phyloP scores from a whole-genome alignment of 495 filamentous ascomycete species.

The Hypomontagnella monticulosa region DNA sequence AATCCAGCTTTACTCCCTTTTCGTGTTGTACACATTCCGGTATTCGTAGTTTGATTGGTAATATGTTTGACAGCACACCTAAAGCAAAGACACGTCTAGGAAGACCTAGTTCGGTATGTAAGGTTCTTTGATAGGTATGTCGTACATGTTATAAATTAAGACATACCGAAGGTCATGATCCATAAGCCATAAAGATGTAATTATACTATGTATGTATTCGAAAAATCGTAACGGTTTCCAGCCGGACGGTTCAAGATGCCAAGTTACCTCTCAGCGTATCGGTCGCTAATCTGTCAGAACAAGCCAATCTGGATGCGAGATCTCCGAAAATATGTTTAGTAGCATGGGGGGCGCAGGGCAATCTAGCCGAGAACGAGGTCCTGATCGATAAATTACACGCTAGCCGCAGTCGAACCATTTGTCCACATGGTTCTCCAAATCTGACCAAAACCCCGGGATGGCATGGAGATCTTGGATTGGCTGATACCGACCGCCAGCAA shows the following conservation, averaged over 20 bases:
- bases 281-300: slow-evolving; percentile 44
- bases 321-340: slow-evolving; percentile 38
- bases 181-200: no score
- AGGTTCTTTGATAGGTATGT: not conserved
- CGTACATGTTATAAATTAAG: not conserved
- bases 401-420: slow-evolving; percentile 38
- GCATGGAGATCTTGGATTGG: slow-evolving; percentile 38
- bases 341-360: slow-evolving; percentile 39
- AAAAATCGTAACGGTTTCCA: slow-evolving; percentile 19
- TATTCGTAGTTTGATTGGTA: no score
- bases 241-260: slow-evolving; percentile 23
- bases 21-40: no score
- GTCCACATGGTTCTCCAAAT: slow-evolving; percentile 45
- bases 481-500: slow-evolving; percentile 6
- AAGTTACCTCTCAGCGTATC: slow-evolving; percentile 29
- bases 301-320: slow-evolving; percentile 44
- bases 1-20: no score
- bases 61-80: no score
- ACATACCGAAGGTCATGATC: no score
- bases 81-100: no score
- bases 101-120: not conserved
- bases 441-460: slow-evolving; percentile 41
- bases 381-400: slow-evolving; percentile 44
- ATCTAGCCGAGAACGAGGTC: slow-evolving; percentile 42
- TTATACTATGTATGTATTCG: no score